These are phyloP conservation scores for Geosmithia flava DNA, from an alignment of 2,329 filamentous ascomycete species.

Conservation along the genomic window DNA sequence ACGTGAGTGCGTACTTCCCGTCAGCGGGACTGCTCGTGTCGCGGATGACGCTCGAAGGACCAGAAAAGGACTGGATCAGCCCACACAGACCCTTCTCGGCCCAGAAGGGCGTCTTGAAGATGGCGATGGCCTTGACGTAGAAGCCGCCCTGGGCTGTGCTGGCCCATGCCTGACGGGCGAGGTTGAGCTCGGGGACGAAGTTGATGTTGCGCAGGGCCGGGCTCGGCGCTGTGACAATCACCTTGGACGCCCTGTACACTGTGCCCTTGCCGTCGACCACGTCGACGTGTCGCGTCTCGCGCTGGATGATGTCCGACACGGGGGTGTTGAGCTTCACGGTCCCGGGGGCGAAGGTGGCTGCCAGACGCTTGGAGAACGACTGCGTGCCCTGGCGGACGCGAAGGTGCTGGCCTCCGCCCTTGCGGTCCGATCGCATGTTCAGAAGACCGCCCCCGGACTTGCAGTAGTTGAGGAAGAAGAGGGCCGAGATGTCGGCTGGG, in stretches of 20 bases:
- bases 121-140: slow-evolving; percentile 37
- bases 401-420: slow-evolving; percentile 39
- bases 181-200: slow-evolving; percentile 33
- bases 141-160: slow-evolving; percentile 27
- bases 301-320: slow-evolving; percentile 17
- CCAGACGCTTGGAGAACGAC: slow-evolving; percentile 22
- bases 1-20: slow-evolving; percentile 19
- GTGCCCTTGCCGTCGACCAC: slow-evolving; percentile 10
- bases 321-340: slow-evolving; percentile 15
- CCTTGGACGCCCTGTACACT: slow-evolving; percentile 23
- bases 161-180: slow-evolving; percentile 19
- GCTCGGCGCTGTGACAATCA: slow-evolving; percentile 35
- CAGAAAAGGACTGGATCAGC: slow-evolving; percentile 27
- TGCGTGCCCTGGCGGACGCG: slow-evolving; percentile 34
- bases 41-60: slow-evolving; percentile 30
- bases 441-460: slow-evolving; percentile 36
- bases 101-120: slow-evolving; percentile 27
- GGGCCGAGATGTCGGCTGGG: slow-evolving; percentile 32
- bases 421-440: slow-evolving; percentile 37
- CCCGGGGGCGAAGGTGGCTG: slow-evolving; percentile 15
- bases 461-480: slow-evolving; percentile 44
- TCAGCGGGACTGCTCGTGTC: slow-evolving; percentile 23
- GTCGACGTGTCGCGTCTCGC: slow-evolving; percentile 8
- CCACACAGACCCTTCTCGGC: slow-evolving; percentile 26
- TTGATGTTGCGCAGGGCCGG: slow-evolving; percentile 29